Conservation (phyloP, 2,329 filamentous ascomycete species). For the Aspergillus sojae region DNA sequence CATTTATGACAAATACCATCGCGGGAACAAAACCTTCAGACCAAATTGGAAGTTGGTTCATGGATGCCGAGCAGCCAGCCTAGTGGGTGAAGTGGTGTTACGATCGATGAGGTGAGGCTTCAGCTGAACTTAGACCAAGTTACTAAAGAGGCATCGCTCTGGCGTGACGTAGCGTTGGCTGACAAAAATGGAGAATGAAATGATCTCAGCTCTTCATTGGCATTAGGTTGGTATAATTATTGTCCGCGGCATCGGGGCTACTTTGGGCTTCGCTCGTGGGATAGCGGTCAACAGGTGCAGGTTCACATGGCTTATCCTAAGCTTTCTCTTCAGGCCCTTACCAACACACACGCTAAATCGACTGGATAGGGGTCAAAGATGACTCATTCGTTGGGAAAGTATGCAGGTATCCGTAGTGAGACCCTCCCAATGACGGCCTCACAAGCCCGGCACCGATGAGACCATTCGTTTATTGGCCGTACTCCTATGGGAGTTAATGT, state of each 20-base stretch:
- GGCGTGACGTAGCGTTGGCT: conserved; percentile 15
- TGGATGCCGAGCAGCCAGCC: conserved; percentile 13
- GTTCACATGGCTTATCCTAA: conserved; percentile 14
- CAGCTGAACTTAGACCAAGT: conserved; percentile 7
- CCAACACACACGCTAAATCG: neutral
- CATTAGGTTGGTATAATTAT: neutral
- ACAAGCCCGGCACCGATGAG: conserved; percentile 21
- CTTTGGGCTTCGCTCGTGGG: conserved; percentile 12
- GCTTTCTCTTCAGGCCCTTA: conserved; percentile 11
- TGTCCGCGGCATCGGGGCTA: neutral
- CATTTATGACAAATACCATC: conserved; percentile 9
- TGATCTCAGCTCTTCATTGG: neutral
- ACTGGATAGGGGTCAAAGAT: conserved; percentile 3
- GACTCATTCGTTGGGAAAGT: conserved; percentile 27
- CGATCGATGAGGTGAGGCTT: conserved; percentile 16
- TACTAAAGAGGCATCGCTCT: neutral
- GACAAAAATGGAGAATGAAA: conserved; percentile 12
- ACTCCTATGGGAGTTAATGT: conserved; percentile 20
- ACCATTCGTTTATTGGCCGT: conserved; percentile 27
- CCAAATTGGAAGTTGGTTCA: conserved; percentile 19
- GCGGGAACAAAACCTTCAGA: neutral
- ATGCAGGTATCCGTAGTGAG: conserved; percentile 38
- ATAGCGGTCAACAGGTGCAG: neutral
- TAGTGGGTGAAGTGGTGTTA: conserved; percentile 18
- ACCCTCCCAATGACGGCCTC: conserved; percentile 31